Evolutionary conservation across 192 early-diverging fungal genomes (phyloP), one percentile per base, ranked within the genome.

Genomic region (Oehlia diaphana): DNA sequence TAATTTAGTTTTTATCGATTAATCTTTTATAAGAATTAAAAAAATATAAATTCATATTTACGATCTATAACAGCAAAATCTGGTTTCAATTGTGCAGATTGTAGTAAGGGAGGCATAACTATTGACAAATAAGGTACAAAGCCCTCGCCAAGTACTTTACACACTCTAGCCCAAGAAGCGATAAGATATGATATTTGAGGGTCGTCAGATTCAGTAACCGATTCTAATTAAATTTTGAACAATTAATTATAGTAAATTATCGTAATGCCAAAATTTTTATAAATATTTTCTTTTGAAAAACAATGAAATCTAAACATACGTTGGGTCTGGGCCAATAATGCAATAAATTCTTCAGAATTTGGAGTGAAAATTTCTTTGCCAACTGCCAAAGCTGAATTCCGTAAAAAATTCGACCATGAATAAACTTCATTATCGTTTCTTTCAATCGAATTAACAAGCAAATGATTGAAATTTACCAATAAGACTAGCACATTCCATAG

Each of bases 401-500:
- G 10, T 35, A n/a, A 58, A 19, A 12, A 26, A 68, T 21, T 35
- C 1, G 21, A 35, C 14, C 19, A 58, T 58, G 53, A 58, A 21
- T 58, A 58, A 58, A 21, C 19, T 58, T 21, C 7, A 21, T 16
- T 7, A 58, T 2, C 13, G 8, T 53, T 53, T 58, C 0, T 1
- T 19, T 0, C 14, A 2, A n/a, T 0, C 14, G 0, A n/a, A 21
- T 5, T 58, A 58, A 42, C 39, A 42, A 42, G 39, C 16, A 58
- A 58, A 19, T 58, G 12, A 58, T 50, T 19, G 8, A 14, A 35
- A 72, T 4, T 63, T 44, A 23, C 77, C 77, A 77, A 99, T 95
- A 73, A 98, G 89, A 70, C 93, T 95, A 33, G 97, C 95, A 83
- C 98, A 99, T 87, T 99, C 98, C 84, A 99, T 93, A 4, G 97